Evolutionary conservation across 192 early-diverging fungal genomes (phyloP).

Genomic region (Podila minutissima): DNA sequence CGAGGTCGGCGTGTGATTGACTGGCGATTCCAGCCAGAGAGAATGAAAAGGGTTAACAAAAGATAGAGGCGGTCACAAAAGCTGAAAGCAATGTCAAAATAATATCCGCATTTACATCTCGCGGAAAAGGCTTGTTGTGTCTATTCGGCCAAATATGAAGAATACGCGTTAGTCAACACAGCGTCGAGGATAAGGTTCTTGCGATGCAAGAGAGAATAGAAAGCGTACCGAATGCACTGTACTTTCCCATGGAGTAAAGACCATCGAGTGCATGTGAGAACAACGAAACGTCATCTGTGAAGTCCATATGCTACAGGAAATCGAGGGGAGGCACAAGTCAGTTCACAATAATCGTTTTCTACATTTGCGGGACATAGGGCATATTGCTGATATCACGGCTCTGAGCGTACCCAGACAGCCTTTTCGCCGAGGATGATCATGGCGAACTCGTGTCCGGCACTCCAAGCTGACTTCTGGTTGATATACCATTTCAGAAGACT

Average conservation of each 20-base stretch:
- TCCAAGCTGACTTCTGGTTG: conserved; percentile 38
- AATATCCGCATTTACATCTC: conserved; percentile 18
- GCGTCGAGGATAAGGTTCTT: background rate
- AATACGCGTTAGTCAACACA: background rate
- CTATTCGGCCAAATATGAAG: conserved; percentile 1
- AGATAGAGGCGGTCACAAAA: too few species aligned
- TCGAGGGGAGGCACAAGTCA: background rate
- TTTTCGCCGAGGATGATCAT: conserved; percentile 44
- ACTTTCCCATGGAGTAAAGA: conserved; percentile 49
- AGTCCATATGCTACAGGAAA: conserved; percentile 43
- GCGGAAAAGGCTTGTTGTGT: conserved; percentile 24
- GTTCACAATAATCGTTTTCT: background rate
- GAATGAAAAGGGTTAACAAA: background rate
- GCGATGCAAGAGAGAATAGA: background rate
- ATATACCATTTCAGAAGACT: conserved; percentile 46
- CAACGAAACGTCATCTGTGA: conserved; percentile 31
- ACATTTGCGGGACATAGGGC: background rate
- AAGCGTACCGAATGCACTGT: conserved; percentile 22
- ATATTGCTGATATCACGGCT: too few species aligned
- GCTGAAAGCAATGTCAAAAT: too few species aligned
- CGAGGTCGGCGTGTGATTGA: conserved; percentile 15
- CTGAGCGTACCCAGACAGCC: conserved; percentile 45
- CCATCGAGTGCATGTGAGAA: conserved; percentile 39
- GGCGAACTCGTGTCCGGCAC: conserved; percentile 39
- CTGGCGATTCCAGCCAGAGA: conserved; percentile 2